Evolutionary conservation across 208 protist species (phyloP), one percentile per base, ranked within the genome.

Genomic region (Wallacemonas sp.): DNA sequence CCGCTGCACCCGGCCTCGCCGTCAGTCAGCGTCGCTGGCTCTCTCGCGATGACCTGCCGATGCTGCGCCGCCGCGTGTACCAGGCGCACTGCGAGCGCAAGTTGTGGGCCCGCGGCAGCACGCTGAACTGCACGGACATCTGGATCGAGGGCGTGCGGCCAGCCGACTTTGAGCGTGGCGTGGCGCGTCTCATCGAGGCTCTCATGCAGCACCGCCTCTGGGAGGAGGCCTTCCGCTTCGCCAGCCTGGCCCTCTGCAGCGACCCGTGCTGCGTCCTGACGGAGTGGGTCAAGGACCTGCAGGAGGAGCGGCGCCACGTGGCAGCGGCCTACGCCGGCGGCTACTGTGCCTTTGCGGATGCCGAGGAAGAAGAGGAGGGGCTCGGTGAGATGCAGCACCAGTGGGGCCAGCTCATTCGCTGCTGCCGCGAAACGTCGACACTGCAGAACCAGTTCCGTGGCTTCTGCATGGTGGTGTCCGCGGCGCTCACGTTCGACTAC

Each of bases 41-140:
- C 46, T 81, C 70, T 16, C 79, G 78, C 23, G 65, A 72, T 11
- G 78, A 95, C 61, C 71, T 95, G 23, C 89, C 89, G 3, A 91
- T 77, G 76, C 74, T 95, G 39, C 76, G 76, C 21, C 81, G 85
- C 11, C 83, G 83, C 21, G 76, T 83, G 44, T 92, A 81, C 68
- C 83, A 90, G 69, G 89, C 85, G 16, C 77, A 83, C 76, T 95
- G 89, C 74, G 89, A 95, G 77, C 78, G 79, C 11, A 70, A 80
- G 67, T 72, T 95, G 26, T 72, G 80, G 74, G 65, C 71, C 4
- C 76, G 70, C 32, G 78, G 85, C 61, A 74, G 75, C 76, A 78
- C 65, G 39, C 74, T 92, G 19, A 86, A 94, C 71, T 91, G 81
- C 73, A 81, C 81, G 0, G 83, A 90, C 55, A 68, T 92, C 38